phyloP scores from a whole-genome alignment of 768 basidiomycete species.

The Mrakia hoshinonis region DNA sequence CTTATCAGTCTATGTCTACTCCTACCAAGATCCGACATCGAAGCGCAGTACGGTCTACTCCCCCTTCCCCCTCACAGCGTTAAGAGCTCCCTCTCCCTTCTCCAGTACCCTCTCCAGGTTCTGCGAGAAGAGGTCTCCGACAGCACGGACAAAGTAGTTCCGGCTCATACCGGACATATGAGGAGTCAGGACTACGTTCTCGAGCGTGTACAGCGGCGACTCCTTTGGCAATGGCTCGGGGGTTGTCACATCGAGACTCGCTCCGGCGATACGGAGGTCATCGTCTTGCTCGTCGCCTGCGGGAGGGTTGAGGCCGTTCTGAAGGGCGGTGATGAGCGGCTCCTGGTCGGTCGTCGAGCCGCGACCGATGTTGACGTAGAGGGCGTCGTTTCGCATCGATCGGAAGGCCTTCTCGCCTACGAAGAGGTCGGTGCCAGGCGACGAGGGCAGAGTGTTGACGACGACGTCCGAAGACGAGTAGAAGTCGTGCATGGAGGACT shows the following conservation, averaged over 20 bases:
- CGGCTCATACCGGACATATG: slow-evolving; percentile 15
- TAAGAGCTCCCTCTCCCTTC: slow-evolving; percentile 29
- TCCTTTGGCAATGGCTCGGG: slow-evolving; percentile 19
- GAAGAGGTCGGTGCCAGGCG: slow-evolving; percentile 14
- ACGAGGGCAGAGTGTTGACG: slow-evolving; percentile 31
- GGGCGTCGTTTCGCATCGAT: slow-evolving; percentile 10
- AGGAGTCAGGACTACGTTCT: slow-evolving; percentile 20
- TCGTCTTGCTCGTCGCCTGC: slow-evolving; percentile 16
- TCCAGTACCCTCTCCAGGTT: slow-evolving; percentile 13
- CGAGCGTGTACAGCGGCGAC: slow-evolving; percentile 13
- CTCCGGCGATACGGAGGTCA: slow-evolving; percentile 19
- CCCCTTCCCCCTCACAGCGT: slow-evolving; percentile 30
- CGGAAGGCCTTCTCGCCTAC: slow-evolving; percentile 29
- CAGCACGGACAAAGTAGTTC: slow-evolving; percentile 10
- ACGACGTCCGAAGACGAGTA: slow-evolving; percentile 29
- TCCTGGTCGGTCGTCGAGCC: slow-evolving; percentile 29
- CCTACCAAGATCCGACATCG: slow-evolving; percentile 6
- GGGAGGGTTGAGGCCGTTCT: slow-evolving; percentile 7
- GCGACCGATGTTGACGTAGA: slow-evolving; percentile 23
- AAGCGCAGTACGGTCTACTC: slow-evolving; percentile 25
- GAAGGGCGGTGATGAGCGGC: slow-evolving; percentile 28
- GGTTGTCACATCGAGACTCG: slow-evolving; percentile 12
- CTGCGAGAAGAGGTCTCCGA: slow-evolving; percentile 3
- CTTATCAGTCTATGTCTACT: no score
- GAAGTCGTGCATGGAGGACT: slow-evolving; percentile 25